Evolutionary conservation across 2,329 filamentous ascomycete species (phyloP), one percentile per base, ranked within the genome.

Genomic region (Calonectria pauciramosa): DNA sequence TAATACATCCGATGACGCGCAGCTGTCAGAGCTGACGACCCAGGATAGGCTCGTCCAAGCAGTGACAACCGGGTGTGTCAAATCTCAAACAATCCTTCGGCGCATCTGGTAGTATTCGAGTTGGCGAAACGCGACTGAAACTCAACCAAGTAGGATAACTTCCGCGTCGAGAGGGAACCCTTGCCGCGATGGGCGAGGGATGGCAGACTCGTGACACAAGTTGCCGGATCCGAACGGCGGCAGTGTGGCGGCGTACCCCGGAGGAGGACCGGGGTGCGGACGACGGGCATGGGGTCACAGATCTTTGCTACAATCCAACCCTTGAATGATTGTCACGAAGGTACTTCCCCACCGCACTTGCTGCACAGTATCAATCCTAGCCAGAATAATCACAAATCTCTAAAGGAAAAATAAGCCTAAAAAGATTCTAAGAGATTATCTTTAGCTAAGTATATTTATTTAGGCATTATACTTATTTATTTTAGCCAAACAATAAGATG

Each of bases 111-210:
- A 63, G 56, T 16, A 63, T 41, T 20, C 34, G 38, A 26, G 34
- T 8, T 41, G 56, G 77, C 77, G 76, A 80, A 78, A 80, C 79
- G 78, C 38, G 44, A 76, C 72, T 80, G 79, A 80, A 80, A 80
- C 79, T 47, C 30, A 47, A 41, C 20, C 30, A 14, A 56, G 36
- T 52, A 26, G 20, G 49, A 47, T 30, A 66, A 38, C 63, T 51
- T 59, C 44, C 26, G 36, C 16, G 32, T 51, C 26, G 51, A 54
- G 44, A 67, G 41, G n/a, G 34, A n/a, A 67, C 47, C 30, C 44
- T 32, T 51, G 64, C 38, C 14, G 51, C 26, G 20, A 59, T n/a
- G 36, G 38, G 52, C 36, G 51, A 44, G 20, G 41, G 34, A 54
- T 36, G 32, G 28, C 20, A 20, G 51, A 44, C 49, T 68, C 66